Base-by-base conservation (phyloP, 495 filamentous ascomycete genomes). In the Daldinia loculata region DNA sequence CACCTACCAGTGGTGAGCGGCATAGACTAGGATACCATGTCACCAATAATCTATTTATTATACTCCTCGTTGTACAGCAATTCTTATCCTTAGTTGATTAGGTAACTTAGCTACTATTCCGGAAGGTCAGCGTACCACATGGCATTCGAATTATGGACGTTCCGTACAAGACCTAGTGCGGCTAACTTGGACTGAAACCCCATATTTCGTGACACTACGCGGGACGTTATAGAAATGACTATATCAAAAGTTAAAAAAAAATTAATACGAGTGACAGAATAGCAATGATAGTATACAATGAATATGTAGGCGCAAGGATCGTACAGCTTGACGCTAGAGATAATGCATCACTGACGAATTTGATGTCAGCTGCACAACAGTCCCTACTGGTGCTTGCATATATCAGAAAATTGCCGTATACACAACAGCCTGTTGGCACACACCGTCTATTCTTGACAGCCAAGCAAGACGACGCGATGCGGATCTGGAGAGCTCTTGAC, bases 381-480 rank as follows among this genome's bases (percentile, higher is more conserved):
- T n/a, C 22, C 11, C 30, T 50, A 38, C 27, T 12, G 6, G 43
- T n/a, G 17, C n/a, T 43, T 50, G 48, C 27, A 26, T 38, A 62
- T 43, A 48, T 55, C 27, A 65, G 57, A 67, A 53, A 43, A 50
- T 27, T 22, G 22, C 61, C 36, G 32, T 51, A 62, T 61, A 55
- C 62, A 66, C 68, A 39, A 30, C 57, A 66, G 41, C 43, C 56
- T 62, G 48, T 27, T 34, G 39, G 39, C 39, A 26, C 48, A 48
- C 56, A 24, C 19, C 48, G 36, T 55, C 57, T 30, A 26, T 43
- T 56, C 30, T 57, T 45, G 27, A 34, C 17, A n/a, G 15, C 55
- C 50, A 65, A 61, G 50, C 56, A 24, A 50, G 50, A 48, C 12
- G 27, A 64, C 5, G 36, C 69, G 69, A 72, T 72, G 52, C 52